These are phyloP conservation scores for Pythium volutum DNA, from an alignment of 352 stramenopile species.

Conservation along the genomic window DNA sequence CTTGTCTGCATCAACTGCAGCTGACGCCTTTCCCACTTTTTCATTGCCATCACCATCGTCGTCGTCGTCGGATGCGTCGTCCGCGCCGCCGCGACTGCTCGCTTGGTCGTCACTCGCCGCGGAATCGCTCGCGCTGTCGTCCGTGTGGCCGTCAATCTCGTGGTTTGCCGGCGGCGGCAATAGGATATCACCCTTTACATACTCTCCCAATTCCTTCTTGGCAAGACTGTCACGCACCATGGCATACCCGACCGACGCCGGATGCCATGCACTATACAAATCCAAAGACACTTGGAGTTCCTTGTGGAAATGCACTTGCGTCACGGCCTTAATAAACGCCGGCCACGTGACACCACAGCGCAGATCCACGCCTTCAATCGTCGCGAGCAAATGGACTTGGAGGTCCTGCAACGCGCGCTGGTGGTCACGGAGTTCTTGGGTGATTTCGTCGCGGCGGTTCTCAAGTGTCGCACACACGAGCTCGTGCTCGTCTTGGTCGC, in stretches of 20 bases:
- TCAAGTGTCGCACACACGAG: conserved; percentile 16
- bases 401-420: conserved; percentile 33
- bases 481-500: conserved; percentile 13
- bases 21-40: neutral
- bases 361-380: conserved; percentile 56
- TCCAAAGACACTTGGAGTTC: conserved; percentile 22
- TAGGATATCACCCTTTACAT: conserved; percentile 46
- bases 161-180: conserved; percentile 49
- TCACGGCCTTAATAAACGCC: conserved; percentile 52
- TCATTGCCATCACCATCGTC: conserved; percentile 13
- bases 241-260: conserved; percentile 41
- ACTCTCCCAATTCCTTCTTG: conserved; percentile 31
- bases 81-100: conserved; percentile 15
- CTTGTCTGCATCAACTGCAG: conserved; percentile 7
- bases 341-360: conserved; percentile 44
- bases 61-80: conserved; percentile 20
- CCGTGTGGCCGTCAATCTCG: conserved; percentile 76
- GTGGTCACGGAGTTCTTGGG: conserved; percentile 33
- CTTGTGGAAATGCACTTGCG: conserved; percentile 45
- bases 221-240: conserved; percentile 44
- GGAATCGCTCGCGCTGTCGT: conserved; percentile 71
- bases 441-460: conserved; percentile 14
- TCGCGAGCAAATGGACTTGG: conserved; percentile 50
- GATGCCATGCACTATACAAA: conserved; percentile 37
- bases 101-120: conserved; percentile 51